phyloP scores from a whole-genome alignment of 2,329 filamentous ascomycete genomes.

The Aspergillus fumigatiaffinis region DNA sequence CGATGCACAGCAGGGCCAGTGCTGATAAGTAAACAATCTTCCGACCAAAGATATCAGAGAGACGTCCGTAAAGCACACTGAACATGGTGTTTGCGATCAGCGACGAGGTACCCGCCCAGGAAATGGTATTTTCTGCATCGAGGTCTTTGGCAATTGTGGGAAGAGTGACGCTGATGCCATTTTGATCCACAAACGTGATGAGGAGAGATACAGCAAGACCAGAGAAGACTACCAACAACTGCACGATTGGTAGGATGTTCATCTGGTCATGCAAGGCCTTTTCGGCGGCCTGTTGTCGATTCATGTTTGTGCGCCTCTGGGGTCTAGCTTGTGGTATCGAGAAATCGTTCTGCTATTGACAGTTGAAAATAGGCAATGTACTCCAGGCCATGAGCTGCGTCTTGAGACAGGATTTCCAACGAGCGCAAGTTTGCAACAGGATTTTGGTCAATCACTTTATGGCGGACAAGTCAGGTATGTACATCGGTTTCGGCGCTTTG shows the following conservation, averaged over 20 bases:
- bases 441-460: neutral
- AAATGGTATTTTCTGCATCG: conserved; percentile 48
- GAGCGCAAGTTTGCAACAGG: neutral
- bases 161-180: conserved; percentile 52
- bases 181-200: conserved; percentile 56
- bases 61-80: conserved; percentile 60
- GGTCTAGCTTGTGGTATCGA: conserved; percentile 1
- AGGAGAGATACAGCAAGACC: conserved; percentile 52
- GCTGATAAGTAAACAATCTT: conserved; percentile 56
- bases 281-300: conserved; percentile 39
- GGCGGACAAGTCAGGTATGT: neutral
- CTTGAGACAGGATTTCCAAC: neutral
- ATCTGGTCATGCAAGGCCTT: conserved; percentile 53
- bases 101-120: conserved; percentile 70
- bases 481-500: neutral
- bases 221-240: conserved; percentile 47
- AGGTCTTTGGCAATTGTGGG: conserved; percentile 51
- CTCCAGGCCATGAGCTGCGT: neutral
- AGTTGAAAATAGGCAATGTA: neutral
- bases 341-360: neutral
- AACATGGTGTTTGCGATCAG: conserved; percentile 63
- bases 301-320: conserved; percentile 19
- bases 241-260: conserved; percentile 51
- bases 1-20: conserved; percentile 51
- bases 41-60: conserved; percentile 60